Percentiles rank a stretch among this genome's conserved stretches.
Evolutionary conservation across 768 basidiomycete species (phyloP).

Genomic region (Psilocybe tampanensis): DNA sequence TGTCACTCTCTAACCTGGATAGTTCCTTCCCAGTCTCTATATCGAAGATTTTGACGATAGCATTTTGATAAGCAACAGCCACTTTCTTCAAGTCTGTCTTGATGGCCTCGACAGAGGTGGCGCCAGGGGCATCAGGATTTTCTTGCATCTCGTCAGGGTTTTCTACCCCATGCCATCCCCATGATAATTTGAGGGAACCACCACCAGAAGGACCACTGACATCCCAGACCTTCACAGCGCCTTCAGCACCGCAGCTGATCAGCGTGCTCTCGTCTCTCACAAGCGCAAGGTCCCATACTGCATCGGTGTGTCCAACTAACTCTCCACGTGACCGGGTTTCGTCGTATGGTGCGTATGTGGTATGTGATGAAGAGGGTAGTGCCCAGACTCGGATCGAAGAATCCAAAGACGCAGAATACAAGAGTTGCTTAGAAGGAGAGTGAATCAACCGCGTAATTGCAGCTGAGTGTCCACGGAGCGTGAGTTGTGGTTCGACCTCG

Average conservation of each 20-base stretch:
- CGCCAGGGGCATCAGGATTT: conserved; percentile 60
- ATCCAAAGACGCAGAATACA: conserved; percentile 94
- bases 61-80: conserved; percentile 89
- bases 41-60: conserved; percentile 88
- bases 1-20: conserved; percentile 59
- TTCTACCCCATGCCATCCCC: conserved; percentile 78
- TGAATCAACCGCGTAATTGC: conserved; percentile 87
- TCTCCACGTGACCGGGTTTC: conserved; percentile 74
- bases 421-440: conserved; percentile 69
- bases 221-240: conserved; percentile 93
- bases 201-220: conserved; percentile 68
- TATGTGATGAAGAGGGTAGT: conserved; percentile 72
- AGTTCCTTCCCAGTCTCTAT: conserved; percentile 86
- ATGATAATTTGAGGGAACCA: conserved; percentile 70
- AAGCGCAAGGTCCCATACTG: conserved; percentile 93
- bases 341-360: conserved; percentile 92
- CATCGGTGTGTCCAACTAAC: conserved; percentile 92
- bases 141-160: conserved; percentile 49
- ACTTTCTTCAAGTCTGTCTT: conserved; percentile 84
- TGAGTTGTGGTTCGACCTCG: conserved; percentile 92
- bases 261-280: conserved; percentile 82
- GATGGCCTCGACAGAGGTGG: conserved; percentile 83
- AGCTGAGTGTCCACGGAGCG: conserved; percentile 91
- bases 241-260: conserved; percentile 91
- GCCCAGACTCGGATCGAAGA: conserved; percentile 93